A percentile compares a stretch with the other conserved stretches of the same genome.
phyloP scores from a whole-genome alignment of 768 basidiomycete genomes.

The Lentinula sp. region DNA sequence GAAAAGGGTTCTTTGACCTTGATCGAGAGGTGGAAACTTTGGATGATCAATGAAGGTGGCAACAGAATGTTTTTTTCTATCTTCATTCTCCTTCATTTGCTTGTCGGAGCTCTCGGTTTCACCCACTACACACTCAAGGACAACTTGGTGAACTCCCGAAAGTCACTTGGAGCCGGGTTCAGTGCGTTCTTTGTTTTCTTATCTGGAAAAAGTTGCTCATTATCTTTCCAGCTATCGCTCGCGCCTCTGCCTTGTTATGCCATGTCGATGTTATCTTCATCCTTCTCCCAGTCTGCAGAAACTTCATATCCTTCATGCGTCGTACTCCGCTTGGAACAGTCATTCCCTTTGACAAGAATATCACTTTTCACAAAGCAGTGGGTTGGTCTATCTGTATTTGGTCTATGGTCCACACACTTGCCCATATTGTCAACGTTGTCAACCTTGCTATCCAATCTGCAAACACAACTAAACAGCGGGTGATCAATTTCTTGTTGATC shows the following conservation, averaged over 20 bases:
- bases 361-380: slow-evolving; percentile 64
- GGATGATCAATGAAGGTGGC: slow-evolving; percentile 95
- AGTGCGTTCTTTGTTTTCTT: slow-evolving; percentile 34
- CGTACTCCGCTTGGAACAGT: slow-evolving; percentile 78
- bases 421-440: slow-evolving; percentile 85
- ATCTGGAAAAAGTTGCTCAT: neutral
- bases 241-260: slow-evolving; percentile 82
- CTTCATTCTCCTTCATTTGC: slow-evolving; percentile 76
- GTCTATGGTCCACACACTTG: slow-evolving; percentile 67
- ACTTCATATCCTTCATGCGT: slow-evolving; percentile 86
- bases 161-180: slow-evolving; percentile 71
- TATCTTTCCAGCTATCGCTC: slow-evolving; percentile 65
- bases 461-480: slow-evolving; percentile 42
- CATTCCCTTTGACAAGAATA: slow-evolving; percentile 70
- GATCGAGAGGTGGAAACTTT: slow-evolving; percentile 40
- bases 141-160: slow-evolving; percentile 60
- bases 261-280: slow-evolving; percentile 93
- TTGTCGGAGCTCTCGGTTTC: slow-evolving; percentile 74
- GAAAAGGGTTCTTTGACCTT: slow-evolving; percentile 27
- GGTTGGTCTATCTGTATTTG: slow-evolving; percentile 77
- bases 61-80: slow-evolving; percentile 69
- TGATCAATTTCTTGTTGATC: slow-evolving; percentile 66
- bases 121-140: slow-evolving; percentile 78
- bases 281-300: slow-evolving; percentile 91
- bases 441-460: slow-evolving; percentile 55